phyloP scores from a whole-genome alignment of 2,329 filamentous ascomycete genomes.

The Penicillium sp. region DNA sequence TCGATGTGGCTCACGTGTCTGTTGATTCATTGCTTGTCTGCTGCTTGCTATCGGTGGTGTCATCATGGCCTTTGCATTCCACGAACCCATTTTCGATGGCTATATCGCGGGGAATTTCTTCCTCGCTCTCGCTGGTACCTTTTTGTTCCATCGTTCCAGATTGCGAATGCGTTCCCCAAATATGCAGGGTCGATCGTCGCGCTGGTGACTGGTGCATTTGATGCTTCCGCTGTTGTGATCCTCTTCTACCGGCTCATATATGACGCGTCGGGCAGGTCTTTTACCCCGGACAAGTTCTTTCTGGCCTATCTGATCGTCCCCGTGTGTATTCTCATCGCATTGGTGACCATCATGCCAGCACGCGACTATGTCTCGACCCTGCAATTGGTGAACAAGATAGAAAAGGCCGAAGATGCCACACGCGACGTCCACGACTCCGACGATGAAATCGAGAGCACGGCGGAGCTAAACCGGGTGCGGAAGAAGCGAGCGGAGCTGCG shows the following conservation, averaged over 20 bases:
- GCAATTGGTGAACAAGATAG: constrained; percentile 70
- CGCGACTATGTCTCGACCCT: constrained; percentile 76
- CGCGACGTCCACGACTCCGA: constrained; percentile 48
- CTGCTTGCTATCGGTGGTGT: constrained; percentile 67
- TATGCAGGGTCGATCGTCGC: constrained; percentile 74
- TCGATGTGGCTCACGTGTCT: constrained; percentile 74
- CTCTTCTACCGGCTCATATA: constrained; percentile 73
- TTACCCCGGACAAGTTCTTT: constrained; percentile 64
- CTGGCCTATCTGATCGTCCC: constrained; percentile 70
- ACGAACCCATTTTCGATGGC: constrained; percentile 64
- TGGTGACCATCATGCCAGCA: constrained; percentile 66
- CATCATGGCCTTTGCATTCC: constrained; percentile 66
- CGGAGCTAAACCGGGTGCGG: constrained; percentile 48
- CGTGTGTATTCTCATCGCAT: constrained; percentile 59
- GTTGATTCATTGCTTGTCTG: constrained; percentile 65
- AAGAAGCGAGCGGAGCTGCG: constrained; percentile 59
- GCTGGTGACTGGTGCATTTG: constrained; percentile 76
- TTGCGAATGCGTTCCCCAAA: constrained; percentile 76
- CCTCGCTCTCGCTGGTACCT: constrained; percentile 73
- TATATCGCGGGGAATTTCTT: constrained; percentile 72
- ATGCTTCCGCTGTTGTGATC: constrained; percentile 76
- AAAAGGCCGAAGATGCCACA: constrained; percentile 44
- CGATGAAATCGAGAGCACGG: constrained; percentile 51
- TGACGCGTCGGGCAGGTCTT: constrained; percentile 47
- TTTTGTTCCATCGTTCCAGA: constrained; percentile 76